A percentile compares a stretch with the other conserved stretches of the same genome.
Evolutionary conservation across 768 basidiomycete species (phyloP).

Genomic region (Nidularia pulvinata): DNA sequence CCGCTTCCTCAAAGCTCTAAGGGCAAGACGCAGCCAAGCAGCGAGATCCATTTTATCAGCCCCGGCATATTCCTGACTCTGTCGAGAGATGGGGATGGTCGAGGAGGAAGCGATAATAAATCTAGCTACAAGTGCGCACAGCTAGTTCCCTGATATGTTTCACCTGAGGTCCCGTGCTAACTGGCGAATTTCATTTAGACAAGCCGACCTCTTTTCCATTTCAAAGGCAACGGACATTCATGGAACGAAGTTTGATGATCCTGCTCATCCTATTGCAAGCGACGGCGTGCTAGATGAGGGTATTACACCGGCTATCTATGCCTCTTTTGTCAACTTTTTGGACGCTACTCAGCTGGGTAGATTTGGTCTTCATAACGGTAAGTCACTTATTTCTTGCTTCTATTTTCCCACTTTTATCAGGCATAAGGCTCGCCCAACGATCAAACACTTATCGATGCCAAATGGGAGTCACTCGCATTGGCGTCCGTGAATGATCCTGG

Average conservation of each 20-base stretch:
- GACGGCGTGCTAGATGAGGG: slow-evolving; percentile 42
- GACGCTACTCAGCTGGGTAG: slow-evolving; percentile 52
- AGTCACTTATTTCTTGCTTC: slow-evolving; percentile 4
- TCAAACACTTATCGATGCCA: slow-evolving; percentile 54
- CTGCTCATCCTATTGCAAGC: slow-evolving; percentile 48
- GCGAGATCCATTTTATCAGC: slow-evolving; percentile 59
- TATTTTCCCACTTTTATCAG: slow-evolving; percentile 1
- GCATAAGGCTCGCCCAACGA: slow-evolving; percentile 46
- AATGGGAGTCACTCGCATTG: slow-evolving; percentile 69
- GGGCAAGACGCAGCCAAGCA: slow-evolving; percentile 48
- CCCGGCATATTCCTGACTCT: slow-evolving; percentile 55
- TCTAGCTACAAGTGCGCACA: slow-evolving; percentile 52
- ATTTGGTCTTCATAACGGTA: slow-evolving; percentile 69
- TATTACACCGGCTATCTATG: slow-evolving; percentile 54
- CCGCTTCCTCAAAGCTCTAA: slow-evolving; percentile 53
- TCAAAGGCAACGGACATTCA: slow-evolving; percentile 60
- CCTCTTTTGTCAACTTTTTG: slow-evolving; percentile 54
- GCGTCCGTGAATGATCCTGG: slow-evolving; percentile 48
- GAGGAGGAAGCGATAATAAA: slow-evolving; percentile 46
- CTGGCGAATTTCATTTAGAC: slow-evolving; percentile 25
- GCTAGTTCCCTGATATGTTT: background rate
- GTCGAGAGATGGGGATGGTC: slow-evolving; percentile 59
- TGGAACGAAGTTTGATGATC: slow-evolving; percentile 51
- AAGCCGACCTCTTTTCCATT: slow-evolving; percentile 61
- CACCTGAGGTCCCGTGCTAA: background rate